Evolutionary conservation across 306 rosid species (phyloP).

Genomic region (Cucumis sativus): DNA sequence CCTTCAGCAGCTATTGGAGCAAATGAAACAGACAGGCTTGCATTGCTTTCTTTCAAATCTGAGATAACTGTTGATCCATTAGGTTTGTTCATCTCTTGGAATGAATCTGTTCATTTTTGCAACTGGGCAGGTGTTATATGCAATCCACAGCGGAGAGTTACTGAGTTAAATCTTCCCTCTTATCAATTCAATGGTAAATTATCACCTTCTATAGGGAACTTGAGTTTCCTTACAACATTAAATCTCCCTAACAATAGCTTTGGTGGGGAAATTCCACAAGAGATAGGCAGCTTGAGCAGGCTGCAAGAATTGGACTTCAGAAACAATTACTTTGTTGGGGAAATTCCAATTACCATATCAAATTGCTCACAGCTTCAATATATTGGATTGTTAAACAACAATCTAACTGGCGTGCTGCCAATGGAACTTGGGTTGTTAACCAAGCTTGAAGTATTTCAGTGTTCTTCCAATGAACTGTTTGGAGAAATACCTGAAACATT

Average conservation of each 20-base stretch:
- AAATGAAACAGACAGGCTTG: background rate
- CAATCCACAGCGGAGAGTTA: constrained; percentile 10
- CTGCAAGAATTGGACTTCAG: background rate
- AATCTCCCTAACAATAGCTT: constrained; percentile 10
- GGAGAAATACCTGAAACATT: constrained; percentile 15
- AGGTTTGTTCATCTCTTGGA: constrained; percentile 14
- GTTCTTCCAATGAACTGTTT: background rate
- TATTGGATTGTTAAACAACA: background rate
- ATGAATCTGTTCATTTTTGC: constrained; percentile 13
- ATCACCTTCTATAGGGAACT: constrained; percentile 16
- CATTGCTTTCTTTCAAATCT: constrained; percentile 18
- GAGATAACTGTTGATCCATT: background rate
- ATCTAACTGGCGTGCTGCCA: constrained; percentile 4
- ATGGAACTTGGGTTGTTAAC: background rate
- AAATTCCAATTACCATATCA: constrained; percentile 3
- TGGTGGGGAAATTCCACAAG: constrained; percentile 3
- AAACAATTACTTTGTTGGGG: constrained; percentile 13
- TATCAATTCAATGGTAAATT: background rate
- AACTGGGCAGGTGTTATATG: constrained; percentile 18
- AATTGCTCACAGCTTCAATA: constrained; percentile 8
- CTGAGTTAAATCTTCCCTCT: background rate
- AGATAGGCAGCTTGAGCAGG: constrained; percentile 9
- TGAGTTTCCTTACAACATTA: constrained; percentile 11
- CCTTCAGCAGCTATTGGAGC: background rate
- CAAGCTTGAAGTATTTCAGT: background rate